phyloP scores from a whole-genome alignment of 179 eudicot genomes.

The Spergularia azorica region DNA sequence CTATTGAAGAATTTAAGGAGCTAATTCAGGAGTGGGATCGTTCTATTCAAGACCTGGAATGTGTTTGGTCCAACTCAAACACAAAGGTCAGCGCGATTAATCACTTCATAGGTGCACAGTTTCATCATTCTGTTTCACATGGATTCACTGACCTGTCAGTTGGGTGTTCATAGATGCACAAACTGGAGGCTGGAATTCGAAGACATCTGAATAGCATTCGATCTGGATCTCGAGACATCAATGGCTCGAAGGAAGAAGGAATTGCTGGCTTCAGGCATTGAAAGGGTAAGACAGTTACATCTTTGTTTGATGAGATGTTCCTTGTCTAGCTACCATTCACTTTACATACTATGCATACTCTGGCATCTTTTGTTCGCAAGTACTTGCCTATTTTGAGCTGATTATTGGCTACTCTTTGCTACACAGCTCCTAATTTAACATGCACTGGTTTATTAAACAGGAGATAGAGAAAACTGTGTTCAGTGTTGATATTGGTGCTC shows the following conservation, averaged over 20 bases:
- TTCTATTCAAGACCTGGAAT: background rate
- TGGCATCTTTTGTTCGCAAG: too few species aligned
- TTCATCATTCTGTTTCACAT: too few species aligned
- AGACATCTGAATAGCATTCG: background rate
- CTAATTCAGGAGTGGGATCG: background rate
- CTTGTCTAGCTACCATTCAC: background rate
- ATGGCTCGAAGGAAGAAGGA: background rate
- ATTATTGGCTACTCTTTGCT: background rate
- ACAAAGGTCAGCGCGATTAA: slow-evolving; percentile 2
- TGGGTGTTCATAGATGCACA: background rate
- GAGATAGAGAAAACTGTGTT: background rate
- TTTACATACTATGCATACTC: background rate
- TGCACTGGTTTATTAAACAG: background rate
- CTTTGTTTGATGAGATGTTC: too few species aligned
- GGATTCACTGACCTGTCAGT: background rate
- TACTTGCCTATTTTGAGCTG: background rate
- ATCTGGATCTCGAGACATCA: background rate
- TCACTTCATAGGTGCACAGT: background rate
- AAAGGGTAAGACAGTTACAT: background rate
- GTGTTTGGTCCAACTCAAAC: background rate
- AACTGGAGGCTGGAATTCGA: background rate
- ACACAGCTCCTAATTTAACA: too few species aligned
- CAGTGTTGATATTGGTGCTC: background rate
- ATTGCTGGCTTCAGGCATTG: background rate
- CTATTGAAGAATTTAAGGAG: background rate